These are phyloP conservation scores for Pichia sp. DNA, from an alignment of 1,139 yeast species.

Conservation along the genomic window DNA sequence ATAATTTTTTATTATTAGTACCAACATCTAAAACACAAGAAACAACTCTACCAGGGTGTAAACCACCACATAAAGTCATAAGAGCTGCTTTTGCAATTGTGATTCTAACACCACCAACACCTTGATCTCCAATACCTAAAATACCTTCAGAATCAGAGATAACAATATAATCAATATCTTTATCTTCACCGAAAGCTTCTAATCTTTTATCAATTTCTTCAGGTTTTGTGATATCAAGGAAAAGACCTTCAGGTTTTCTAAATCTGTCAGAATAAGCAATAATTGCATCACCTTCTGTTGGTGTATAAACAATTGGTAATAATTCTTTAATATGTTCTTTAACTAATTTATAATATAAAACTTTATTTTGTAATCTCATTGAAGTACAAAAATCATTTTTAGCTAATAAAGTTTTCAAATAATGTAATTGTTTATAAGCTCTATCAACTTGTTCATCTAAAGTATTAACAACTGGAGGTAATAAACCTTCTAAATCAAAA, in stretches of 20 bases:
- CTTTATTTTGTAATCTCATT: conserved; percentile 87
- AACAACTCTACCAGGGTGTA: conserved; percentile 89
- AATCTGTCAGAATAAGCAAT: conserved; percentile 87
- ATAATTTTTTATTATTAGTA: conserved; percentile 73
- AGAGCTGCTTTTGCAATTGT: conserved; percentile 86
- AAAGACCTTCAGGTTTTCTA: conserved; percentile 94
- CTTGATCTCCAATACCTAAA: conserved; percentile 96
- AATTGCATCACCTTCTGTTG: conserved; percentile 97
- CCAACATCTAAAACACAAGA: conserved; percentile 91
- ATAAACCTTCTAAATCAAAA: conserved; percentile 72
- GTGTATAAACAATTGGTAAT: conserved; percentile 90
- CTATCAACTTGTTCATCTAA: conserved; percentile 86
- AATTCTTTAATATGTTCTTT: conserved; percentile 84
- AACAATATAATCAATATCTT: conserved; percentile 90
- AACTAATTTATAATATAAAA: conserved; percentile 79
- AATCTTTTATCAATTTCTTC: conserved; percentile 63
- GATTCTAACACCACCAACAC: conserved; percentile 93
- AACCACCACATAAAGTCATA: conserved; percentile 95
- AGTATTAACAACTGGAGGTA: conserved; percentile 78
- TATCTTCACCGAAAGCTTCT: conserved; percentile 74
- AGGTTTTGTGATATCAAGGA: conserved; percentile 76
- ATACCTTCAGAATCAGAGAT: conserved; percentile 96
- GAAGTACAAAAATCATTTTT: conserved; percentile 91
- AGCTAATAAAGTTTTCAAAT: conserved; percentile 77
- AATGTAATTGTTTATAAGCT: conserved; percentile 78